phyloP scores from a whole-genome alignment of 2,329 filamentous ascomycete species.

The Aspergillus melleus region DNA sequence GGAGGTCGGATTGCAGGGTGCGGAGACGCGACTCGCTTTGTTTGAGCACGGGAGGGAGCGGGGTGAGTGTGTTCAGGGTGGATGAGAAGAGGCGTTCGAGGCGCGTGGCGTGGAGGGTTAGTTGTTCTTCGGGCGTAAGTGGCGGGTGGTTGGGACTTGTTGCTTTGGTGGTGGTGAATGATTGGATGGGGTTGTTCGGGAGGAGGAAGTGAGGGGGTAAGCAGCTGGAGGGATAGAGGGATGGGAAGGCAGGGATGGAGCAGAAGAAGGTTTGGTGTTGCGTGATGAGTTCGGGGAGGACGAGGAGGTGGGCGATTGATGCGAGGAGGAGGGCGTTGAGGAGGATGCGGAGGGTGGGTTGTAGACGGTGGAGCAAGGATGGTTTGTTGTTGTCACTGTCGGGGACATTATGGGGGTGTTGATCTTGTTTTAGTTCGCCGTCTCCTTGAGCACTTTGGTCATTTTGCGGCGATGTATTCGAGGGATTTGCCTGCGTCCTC shows the following conservation, averaged over 20 bases:
- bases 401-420: not conserved
- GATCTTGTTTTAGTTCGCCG: not conserved
- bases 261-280: constrained; percentile 35
- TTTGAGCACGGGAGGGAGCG: constrained; percentile 18
- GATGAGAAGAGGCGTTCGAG: constrained; percentile 9
- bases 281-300: constrained; percentile 37
- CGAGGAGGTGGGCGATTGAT: constrained; percentile 34
- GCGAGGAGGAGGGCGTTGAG: constrained; percentile 30
- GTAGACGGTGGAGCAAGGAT: not conserved
- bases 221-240: constrained; percentile 33
- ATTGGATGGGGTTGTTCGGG: not conserved
- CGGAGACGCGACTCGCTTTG: constrained; percentile 33
- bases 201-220: constrained; percentile 11
- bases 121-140: not conserved
- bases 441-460: not conserved
- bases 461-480: not conserved
- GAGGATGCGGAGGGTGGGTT: constrained; percentile 16
- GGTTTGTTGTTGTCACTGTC: not conserved
- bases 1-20: constrained; percentile 28
- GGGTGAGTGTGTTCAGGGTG: constrained; percentile 8
- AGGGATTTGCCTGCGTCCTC: not conserved
- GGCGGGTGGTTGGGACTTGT: not conserved
- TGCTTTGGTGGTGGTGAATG: not conserved
- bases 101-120: constrained; percentile 1
- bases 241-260: constrained; percentile 21